Percentiles rank a stretch among this genome's conserved stretches.
Conservation (phyloP, 176 grass and related monocot genomes). For the Areca catechu region DNA sequence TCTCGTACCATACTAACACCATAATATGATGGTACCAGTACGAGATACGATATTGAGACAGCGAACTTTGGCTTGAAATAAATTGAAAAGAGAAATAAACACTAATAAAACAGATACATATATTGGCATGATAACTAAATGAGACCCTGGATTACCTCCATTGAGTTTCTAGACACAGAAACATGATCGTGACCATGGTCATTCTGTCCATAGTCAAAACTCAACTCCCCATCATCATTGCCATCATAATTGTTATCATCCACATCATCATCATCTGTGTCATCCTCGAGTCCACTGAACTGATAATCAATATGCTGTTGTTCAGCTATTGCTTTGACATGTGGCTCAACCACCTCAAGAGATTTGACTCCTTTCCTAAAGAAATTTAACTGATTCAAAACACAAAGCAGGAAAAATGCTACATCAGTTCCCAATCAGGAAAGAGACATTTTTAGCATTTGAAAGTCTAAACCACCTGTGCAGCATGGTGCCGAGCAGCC, state of each 20-base stretch:
- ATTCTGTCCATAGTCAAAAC: slow-evolving; percentile 75
- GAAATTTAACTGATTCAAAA: slow-evolving; percentile 65
- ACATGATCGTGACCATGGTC: slow-evolving; percentile 31
- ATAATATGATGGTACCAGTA: no score
- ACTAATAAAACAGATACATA: no score
- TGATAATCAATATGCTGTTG: slow-evolving; percentile 90
- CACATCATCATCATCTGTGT: slow-evolving; percentile 45
- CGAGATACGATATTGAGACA: no score
- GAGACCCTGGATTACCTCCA: slow-evolving; percentile 31
- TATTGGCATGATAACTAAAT: no score
- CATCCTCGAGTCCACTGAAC: slow-evolving; percentile 75
- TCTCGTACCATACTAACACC: no score
- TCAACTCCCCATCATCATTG: slow-evolving; percentile 59
- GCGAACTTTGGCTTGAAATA: no score
- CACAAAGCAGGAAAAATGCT: background rate
- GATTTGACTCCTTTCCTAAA: slow-evolving; percentile 75
- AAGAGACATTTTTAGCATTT: no score
- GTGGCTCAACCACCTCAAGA: slow-evolving; percentile 80
- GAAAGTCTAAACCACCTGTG: slow-evolving; percentile 41
- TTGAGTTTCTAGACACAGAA: slow-evolving; percentile 40
- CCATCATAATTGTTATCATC: slow-evolving; percentile 29
- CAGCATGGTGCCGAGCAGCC: slow-evolving; percentile 91
- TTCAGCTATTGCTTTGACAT: slow-evolving; percentile 72
- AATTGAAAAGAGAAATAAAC: no score
- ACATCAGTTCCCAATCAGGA: no score